These are phyloP conservation scores for Globisporangium abappressorium DNA, from an alignment of 352 stramenopile species.

Conservation along the genomic window DNA sequence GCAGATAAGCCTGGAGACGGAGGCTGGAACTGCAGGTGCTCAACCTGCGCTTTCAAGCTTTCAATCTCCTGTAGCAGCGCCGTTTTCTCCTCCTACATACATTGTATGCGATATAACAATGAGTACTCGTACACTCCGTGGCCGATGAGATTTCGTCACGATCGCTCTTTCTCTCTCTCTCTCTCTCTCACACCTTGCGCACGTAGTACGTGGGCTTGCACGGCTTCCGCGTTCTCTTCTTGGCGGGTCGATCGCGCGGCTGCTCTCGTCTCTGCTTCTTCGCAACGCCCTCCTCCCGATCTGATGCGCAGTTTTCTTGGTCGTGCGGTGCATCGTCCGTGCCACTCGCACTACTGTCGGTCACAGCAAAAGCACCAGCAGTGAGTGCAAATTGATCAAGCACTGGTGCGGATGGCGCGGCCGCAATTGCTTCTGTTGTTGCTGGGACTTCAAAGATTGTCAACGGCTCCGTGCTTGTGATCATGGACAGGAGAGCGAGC, in stretches of 20 bases:
- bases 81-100: conserved; percentile 33
- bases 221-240: neutral
- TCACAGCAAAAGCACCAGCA: neutral
- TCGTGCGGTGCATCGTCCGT: neutral
- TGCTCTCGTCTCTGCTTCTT: neutral
- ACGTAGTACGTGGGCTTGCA: conserved; percentile 12
- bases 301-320: neutral
- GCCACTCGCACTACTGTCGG: neutral
- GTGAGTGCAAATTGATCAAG: too few species aligned
- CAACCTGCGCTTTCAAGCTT: conserved; percentile 25
- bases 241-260: neutral
- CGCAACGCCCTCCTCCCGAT: neutral
- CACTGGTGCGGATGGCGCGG: neutral
- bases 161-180: too few species aligned
- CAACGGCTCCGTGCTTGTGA: neutral
- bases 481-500: neutral
- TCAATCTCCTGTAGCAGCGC: conserved; percentile 31
- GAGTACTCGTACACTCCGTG: too few species aligned
- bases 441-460: neutral
- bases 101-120: neutral
- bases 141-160: too few species aligned
- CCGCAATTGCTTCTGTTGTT: neutral
- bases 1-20: neutral
- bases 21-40: conserved; percentile 13
- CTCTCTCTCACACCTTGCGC: conserved; percentile 1